Conservation (phyloP, 495 filamentous ascomycete genomes). For the Durotheca rogersii region DNA sequence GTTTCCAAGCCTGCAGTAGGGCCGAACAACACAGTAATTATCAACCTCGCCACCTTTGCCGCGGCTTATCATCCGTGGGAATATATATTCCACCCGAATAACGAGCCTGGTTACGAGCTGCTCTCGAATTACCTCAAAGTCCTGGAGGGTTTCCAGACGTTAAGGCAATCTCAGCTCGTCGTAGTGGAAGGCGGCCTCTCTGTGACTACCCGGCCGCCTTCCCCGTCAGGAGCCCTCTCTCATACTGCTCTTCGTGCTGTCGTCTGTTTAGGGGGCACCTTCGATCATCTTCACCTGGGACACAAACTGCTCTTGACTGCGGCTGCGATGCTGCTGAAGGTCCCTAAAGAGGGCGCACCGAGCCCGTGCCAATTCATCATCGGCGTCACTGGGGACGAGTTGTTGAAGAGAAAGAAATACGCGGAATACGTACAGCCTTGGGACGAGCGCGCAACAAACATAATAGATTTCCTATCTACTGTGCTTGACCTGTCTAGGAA, state of each 20-base stretch:
- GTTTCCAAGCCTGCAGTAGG: constrained; percentile 37
- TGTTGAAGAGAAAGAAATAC: constrained; percentile 86
- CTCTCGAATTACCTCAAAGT: constrained; percentile 46
- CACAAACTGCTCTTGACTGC: constrained; percentile 93
- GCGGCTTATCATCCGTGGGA: constrained; percentile 66
- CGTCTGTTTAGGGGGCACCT: constrained; percentile 89
- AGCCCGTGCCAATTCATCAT: constrained; percentile 62
- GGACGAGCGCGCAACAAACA: constrained; percentile 66
- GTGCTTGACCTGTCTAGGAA: constrained; percentile 58
- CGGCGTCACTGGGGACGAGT: constrained; percentile 83
- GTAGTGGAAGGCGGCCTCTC: constrained; percentile 51
- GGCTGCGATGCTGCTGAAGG: constrained; percentile 66
- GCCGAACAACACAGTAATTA: constrained; percentile 54
- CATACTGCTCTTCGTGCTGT: constrained; percentile 37
- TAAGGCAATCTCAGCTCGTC: constrained; percentile 46
- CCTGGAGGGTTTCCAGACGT: constrained; percentile 45
- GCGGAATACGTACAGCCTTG: constrained; percentile 76
- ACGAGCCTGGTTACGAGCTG: constrained; percentile 53
- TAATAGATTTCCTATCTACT: constrained; percentile 68
- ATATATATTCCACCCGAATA: constrained; percentile 64
- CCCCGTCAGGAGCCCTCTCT: constrained; percentile 5
- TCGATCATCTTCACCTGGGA: constrained; percentile 94
- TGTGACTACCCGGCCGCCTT: constrained; percentile 29
- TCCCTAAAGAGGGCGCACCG: constrained; percentile 43
- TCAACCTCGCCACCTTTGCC: constrained; percentile 67